A percentile compares a stretch with the other conserved stretches of the same genome.
Conservation (phyloP, 305 asterid genomes). For the Fraxinus greggii region DNA sequence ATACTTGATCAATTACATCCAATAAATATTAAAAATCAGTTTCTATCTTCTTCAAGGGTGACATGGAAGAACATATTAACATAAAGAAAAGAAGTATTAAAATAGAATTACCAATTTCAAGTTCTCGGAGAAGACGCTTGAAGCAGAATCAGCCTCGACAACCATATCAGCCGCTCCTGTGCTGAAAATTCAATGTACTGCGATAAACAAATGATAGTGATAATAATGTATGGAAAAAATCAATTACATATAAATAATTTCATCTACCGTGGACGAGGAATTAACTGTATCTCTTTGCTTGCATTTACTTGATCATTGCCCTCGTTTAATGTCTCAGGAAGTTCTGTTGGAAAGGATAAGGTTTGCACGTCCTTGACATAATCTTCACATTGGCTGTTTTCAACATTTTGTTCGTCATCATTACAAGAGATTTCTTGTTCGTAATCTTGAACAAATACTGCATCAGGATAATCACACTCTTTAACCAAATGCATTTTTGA, state of each 20-base stretch:
- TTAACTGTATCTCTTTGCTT: conserved; percentile 16
- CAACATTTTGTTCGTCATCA: conserved; percentile 22
- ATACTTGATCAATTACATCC: neutral
- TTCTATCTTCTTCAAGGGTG: neutral
- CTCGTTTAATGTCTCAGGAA: neutral
- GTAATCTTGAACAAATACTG: neutral
- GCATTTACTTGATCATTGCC: conserved; percentile 18
- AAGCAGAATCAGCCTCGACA: neutral
- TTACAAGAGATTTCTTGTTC: conserved; percentile 2
- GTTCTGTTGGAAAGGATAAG: neutral
- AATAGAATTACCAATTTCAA: conserved; percentile 39
- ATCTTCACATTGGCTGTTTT: neutral
- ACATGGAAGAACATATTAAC: neutral
- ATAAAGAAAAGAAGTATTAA: neutral
- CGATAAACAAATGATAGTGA: neutral
- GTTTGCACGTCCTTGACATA: neutral
- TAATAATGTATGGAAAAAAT: neutral
- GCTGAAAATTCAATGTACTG: conserved; percentile 31
- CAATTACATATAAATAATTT: conserved; percentile 33
- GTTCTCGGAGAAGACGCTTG: conserved; percentile 17
- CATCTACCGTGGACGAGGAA: neutral
- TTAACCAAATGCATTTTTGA: conserved; percentile 7
- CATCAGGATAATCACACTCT: neutral
- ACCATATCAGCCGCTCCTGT: conserved; percentile 24
- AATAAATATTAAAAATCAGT: neutral